These are phyloP conservation scores for Rosellinia necatrix DNA, from an alignment of 2,329 filamentous ascomycete species.

Conservation along the genomic window DNA sequence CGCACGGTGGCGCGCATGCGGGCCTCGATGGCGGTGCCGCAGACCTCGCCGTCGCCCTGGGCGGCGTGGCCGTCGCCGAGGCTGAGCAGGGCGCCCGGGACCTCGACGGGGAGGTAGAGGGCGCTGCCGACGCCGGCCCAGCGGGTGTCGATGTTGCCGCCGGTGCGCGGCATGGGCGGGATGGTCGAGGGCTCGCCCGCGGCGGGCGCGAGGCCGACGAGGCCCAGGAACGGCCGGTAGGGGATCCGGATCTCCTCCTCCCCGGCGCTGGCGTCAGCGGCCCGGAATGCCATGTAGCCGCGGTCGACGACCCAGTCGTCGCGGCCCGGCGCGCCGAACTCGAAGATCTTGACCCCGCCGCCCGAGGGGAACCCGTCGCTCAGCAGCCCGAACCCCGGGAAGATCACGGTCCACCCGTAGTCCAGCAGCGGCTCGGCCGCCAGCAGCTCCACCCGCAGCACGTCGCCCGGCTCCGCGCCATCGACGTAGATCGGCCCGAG, in stretches of 20 bases:
- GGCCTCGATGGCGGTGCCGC: slow-evolving; percentile 61
- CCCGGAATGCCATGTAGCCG: slow-evolving; percentile 48
- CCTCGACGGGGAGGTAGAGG: slow-evolving; percentile 46
- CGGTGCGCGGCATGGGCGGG: slow-evolving; percentile 54
- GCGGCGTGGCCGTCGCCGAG: slow-evolving; percentile 55
- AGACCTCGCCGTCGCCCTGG: slow-evolving; percentile 44
- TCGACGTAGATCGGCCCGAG: slow-evolving; percentile 56
- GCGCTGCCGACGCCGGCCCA: slow-evolving; percentile 52
- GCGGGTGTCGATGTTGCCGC: slow-evolving; percentile 61
- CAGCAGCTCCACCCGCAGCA: slow-evolving; percentile 55
- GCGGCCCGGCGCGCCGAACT: slow-evolving; percentile 54
- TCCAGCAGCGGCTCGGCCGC: slow-evolving; percentile 46
- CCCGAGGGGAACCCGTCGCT: slow-evolving; percentile 6
- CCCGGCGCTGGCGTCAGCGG: background rate
- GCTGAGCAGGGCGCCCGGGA: slow-evolving; percentile 55
- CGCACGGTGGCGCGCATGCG: slow-evolving; percentile 53
- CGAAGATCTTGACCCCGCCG: slow-evolving; percentile 45
- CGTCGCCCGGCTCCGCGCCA: slow-evolving; percentile 55
- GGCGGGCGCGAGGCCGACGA: slow-evolving; percentile 56
- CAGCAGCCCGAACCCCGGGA: slow-evolving; percentile 56
- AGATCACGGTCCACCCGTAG: slow-evolving; percentile 59
- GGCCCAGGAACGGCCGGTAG: slow-evolving; percentile 56
- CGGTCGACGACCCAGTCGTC: slow-evolving; percentile 42
- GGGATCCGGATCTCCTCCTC: slow-evolving; percentile 54
- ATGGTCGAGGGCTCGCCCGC: slow-evolving; percentile 54